Percentiles rank a stretch among this genome's conserved stretches.
Conservation (phyloP, 768 basidiomycete genomes). For the Piloderma croceum region DNA sequence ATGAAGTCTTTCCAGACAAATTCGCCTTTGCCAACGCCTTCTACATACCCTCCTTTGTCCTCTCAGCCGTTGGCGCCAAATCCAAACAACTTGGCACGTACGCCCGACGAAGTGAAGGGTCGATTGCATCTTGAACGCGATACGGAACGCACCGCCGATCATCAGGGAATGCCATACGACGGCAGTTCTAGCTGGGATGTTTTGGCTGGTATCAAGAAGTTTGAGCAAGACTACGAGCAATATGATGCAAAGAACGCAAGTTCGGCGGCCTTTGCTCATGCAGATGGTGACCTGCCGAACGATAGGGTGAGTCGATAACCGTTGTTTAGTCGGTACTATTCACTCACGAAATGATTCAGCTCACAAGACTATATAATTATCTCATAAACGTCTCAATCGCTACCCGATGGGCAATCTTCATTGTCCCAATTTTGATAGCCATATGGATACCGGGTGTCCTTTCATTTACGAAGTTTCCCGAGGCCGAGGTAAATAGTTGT, state of each 20-base stretch:
- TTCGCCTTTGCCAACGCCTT: too few relatives aligned
- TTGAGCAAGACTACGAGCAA: constrained; percentile 52
- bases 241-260: constrained; percentile 52
- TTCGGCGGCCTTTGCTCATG: constrained; percentile 47
- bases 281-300: constrained; percentile 57
- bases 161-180: too few relatives aligned
- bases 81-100: too few relatives aligned
- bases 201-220: constrained; percentile 37
- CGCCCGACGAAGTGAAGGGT: too few relatives aligned
- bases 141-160: too few relatives aligned
- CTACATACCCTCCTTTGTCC: too few relatives aligned
- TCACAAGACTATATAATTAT: constrained; percentile 64
- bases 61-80: too few relatives aligned
- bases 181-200: neutral
- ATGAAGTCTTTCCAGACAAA: too few relatives aligned
- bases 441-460: constrained; percentile 77
- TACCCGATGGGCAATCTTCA: constrained; percentile 75
- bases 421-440: constrained; percentile 62
- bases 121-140: too few relatives aligned
- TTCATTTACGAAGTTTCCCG: constrained; percentile 38
- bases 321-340: constrained; percentile 2
- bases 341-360: too few relatives aligned
- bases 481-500: constrained; percentile 42
- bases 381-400: constrained; percentile 71
- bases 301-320: constrained; percentile 38